Conservation (phyloP, 2,329 filamentous ascomycete species). For the Botrytis fragariae region DNA sequence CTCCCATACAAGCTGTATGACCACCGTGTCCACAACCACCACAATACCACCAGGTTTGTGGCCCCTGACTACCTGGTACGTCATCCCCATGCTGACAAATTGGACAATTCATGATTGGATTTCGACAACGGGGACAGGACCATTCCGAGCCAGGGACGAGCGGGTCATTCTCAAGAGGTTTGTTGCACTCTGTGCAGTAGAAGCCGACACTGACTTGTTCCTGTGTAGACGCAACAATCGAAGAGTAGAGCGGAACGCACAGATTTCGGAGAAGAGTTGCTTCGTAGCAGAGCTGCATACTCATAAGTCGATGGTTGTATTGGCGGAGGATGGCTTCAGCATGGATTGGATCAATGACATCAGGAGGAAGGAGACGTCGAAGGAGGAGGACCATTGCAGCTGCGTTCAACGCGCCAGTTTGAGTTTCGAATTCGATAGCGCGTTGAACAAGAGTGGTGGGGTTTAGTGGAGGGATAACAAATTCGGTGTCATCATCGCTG, state of each 20-base stretch:
- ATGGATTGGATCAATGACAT: slow-evolving; percentile 54
- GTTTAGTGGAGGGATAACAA: slow-evolving; percentile 54
- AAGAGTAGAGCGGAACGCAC: slow-evolving; percentile 52
- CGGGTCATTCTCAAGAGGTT: slow-evolving; percentile 47
- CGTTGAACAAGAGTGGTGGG: slow-evolving; percentile 54
- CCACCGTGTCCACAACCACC: slow-evolving; percentile 62
- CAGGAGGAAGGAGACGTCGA: slow-evolving; percentile 53
- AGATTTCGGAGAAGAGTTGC: slow-evolving; percentile 61
- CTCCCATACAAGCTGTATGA: slow-evolving; percentile 57
- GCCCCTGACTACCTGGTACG: neutral
- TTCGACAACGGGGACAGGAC: slow-evolving; percentile 59
- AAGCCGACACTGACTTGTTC: slow-evolving; percentile 54
- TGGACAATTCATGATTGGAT: slow-evolving; percentile 55
- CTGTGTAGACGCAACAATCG: slow-evolving; percentile 54
- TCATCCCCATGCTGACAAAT: slow-evolving; percentile 51
- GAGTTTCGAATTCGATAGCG: slow-evolving; percentile 55
- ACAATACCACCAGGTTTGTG: slow-evolving; percentile 58
- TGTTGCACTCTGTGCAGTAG: slow-evolving; percentile 55
- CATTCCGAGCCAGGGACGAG: slow-evolving; percentile 45
- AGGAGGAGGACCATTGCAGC: slow-evolving; percentile 61
- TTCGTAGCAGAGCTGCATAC: slow-evolving; percentile 58
- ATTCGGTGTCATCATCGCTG: slow-evolving; percentile 54
- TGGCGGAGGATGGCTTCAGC: slow-evolving; percentile 57
- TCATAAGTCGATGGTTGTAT: slow-evolving; percentile 58
- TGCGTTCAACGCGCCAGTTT: slow-evolving; percentile 56